Evolutionary conservation across 805 yeast species (phyloP), one percentile per base, ranked within the genome.

Genomic region (Saccharomycopsis amapae): DNA sequence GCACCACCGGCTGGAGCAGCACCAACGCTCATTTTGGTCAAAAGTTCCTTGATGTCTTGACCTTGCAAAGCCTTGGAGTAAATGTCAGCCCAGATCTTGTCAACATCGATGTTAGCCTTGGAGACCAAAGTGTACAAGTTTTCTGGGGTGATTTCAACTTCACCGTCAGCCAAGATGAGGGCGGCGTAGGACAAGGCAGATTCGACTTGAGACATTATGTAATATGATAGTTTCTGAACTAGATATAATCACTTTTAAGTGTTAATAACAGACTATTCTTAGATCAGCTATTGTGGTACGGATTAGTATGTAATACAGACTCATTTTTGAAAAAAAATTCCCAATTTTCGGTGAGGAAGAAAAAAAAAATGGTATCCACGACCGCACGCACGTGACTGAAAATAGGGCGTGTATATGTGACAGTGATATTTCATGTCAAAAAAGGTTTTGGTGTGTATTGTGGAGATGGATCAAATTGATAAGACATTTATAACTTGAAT

Each of bases 171-270:
- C 71, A 86, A 78, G 74, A 86, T 85, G 69, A 86, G 78, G 65
- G 96, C 94, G 67, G 96, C 95, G 80, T 85, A 85, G 58, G 94
- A 82, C 62, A 84, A 81, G 61, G 88, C 78, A 62, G 89, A 75
- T 75, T 84, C 89, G 53, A 63, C 55, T 19, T 18, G 23, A 63
- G 77, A 65, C 87, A 81, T 81, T 66, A 56, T 44, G n/a, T 13
- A 25, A 38, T 31, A 19, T 40, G 22, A 19, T 18, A 40, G 12
- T 9, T 23, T 23, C 44, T 41, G 51, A 49, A 46, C 52, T 50
- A 63, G 69, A 68, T 63, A 65, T 65, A 65, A 66, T 65, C 70
- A 60, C 64, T 57, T 64, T 66, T 66, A 67, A 66, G 71, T 68
- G 51, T 49, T 45, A 53, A 49, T 53, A 55, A 69, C 71, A 65